Percentiles rank a stretch among this genome's conserved stretches.
These are phyloP conservation scores for Magnolia kwangsiensis DNA, from an alignment of 164 flowering plant species.

Conservation along the genomic window DNA sequence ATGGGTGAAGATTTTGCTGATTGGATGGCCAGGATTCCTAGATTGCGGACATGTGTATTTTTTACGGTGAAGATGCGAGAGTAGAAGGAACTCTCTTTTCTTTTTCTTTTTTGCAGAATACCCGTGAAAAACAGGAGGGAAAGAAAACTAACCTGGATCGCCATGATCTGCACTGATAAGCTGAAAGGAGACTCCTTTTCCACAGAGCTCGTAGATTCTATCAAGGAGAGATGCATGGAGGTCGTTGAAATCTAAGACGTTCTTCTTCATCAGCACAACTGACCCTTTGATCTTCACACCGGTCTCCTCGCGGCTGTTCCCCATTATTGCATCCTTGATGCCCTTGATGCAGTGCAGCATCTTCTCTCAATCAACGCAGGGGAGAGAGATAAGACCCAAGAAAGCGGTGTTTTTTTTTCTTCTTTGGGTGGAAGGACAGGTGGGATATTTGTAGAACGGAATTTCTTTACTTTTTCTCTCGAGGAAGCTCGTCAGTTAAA, in stretches of 20 bases:
- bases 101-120: no score
- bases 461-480: no score
- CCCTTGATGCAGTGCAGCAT: not conserved
- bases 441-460: no score
- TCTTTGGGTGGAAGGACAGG: not conserved
- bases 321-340: not conserved
- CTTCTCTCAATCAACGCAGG: not conserved
- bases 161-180: conserved; percentile 47
- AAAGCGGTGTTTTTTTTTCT: not conserved
- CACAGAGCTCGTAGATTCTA: conserved; percentile 39
- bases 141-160: conserved; percentile 34
- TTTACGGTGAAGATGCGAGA: no score
- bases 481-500: no score
- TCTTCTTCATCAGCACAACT: conserved; percentile 75
- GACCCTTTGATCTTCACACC: conserved; percentile 37
- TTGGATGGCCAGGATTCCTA: no score
- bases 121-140: not conserved
- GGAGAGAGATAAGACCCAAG: no score
- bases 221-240: conserved; percentile 42
- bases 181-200: conserved; percentile 46
- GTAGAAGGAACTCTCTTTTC: no score
- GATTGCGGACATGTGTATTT: no score
- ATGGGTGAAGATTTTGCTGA: no score
- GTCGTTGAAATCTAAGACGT: conserved; percentile 52
- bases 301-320: conserved; percentile 5